phyloP scores from a whole-genome alignment of 139 green algal species.

The Coccomyxa sp. region DNA sequence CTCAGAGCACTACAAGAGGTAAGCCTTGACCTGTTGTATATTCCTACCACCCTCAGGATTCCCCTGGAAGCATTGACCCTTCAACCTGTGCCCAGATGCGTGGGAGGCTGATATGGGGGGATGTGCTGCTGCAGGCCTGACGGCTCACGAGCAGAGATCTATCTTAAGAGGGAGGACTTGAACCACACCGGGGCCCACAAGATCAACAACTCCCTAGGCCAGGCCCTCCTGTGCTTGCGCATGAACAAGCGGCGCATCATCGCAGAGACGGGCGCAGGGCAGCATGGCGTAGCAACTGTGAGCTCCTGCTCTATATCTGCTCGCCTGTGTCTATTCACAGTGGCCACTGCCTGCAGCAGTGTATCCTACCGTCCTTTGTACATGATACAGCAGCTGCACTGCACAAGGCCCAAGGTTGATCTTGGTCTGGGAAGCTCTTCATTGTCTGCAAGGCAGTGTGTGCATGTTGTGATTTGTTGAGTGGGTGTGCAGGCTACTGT shows the following conservation, averaged over 20 bases:
- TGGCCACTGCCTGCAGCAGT: too few species aligned
- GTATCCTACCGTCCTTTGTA: background rate
- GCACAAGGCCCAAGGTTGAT: too few species aligned
- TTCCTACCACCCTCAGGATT: background rate
- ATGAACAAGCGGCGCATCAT: constrained; percentile 98
- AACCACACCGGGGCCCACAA: constrained; percentile 99
- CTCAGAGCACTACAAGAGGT: constrained; percentile 75
- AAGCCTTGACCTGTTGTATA: background rate
- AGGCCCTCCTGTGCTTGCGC: constrained; percentile 88
- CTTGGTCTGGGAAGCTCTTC: too few species aligned
- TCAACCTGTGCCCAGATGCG: background rate
- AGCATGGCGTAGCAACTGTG: constrained; percentile 97
- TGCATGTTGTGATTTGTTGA: background rate
- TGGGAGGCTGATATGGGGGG: background rate
- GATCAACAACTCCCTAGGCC: constrained; percentile 99
- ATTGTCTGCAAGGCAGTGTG: background rate
- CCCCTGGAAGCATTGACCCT: background rate
- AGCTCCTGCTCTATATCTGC: background rate
- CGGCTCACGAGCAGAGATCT: constrained; percentile 78
- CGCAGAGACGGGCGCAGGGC: constrained; percentile 95
- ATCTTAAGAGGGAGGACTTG: constrained; percentile 98
- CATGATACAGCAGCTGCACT: background rate
- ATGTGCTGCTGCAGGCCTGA: constrained; percentile 34
- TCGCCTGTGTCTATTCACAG: background rate
- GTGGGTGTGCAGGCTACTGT: constrained; percentile 77